These are phyloP conservation scores for Nasturtium officinale DNA, from an alignment of 345 rosid species.

Conservation along the genomic window DNA sequence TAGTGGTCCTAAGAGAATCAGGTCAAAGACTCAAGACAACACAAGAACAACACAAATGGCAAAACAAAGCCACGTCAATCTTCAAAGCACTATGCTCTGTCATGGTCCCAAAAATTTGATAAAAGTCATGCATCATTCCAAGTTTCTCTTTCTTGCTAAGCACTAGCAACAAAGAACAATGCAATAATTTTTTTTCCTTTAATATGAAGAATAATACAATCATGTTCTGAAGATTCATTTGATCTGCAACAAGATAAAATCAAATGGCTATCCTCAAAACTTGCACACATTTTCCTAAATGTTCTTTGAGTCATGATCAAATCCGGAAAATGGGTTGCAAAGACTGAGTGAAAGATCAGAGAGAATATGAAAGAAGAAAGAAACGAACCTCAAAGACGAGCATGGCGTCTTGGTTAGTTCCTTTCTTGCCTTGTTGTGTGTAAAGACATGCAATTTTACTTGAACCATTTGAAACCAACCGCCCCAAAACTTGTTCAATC, in stretches of 20 bases:
- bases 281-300: constrained; percentile 3
- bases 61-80: constrained; percentile 27
- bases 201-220: constrained; percentile 21
- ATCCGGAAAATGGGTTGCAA: too few relatives aligned
- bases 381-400: constrained; percentile 84
- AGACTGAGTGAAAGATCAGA: not conserved
- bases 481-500: constrained; percentile 56
- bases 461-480: constrained; percentile 64
- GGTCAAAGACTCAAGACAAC: constrained; percentile 39
- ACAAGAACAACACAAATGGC: constrained; percentile 40
- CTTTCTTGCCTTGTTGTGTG: constrained; percentile 96
- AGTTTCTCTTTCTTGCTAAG: constrained; percentile 32
- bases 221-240: constrained; percentile 29
- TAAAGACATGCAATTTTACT: constrained; percentile 69
- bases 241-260: constrained; percentile 8
- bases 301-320: not conserved
- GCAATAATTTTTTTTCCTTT: constrained; percentile 12
- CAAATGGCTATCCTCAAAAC: constrained; percentile 18
- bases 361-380: not conserved
- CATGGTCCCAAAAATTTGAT: constrained; percentile 24
- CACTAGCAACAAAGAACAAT: constrained; percentile 30
- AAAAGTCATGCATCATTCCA: constrained; percentile 32
- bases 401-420: constrained; percentile 98
- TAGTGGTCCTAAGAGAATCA: constrained; percentile 36
- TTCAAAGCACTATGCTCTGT: constrained; percentile 30